Base-by-base conservation (phyloP, 2,329 filamentous ascomycete species). In the Magnaporthiopsis poae region DNA sequence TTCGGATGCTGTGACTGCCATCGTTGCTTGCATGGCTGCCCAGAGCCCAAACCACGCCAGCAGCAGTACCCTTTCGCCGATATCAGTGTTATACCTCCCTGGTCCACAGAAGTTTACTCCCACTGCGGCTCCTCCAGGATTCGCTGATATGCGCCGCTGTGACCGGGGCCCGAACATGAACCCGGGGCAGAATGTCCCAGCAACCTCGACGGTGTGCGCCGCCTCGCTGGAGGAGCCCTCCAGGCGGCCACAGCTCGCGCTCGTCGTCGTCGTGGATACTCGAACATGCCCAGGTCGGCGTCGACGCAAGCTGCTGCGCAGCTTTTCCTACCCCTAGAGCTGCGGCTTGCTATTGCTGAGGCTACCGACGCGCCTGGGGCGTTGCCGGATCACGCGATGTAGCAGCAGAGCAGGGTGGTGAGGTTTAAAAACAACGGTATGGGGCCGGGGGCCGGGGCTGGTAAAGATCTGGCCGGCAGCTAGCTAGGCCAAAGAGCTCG, bases 361-460 rank as follows among this genome's bases (percentile, higher is more conserved):
- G n/a, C 31, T 39, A 33, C 61, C 27, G 33, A 33, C 25, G 61
- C 31, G 31, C 31, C 79, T 80, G 67, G 60, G 29, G 85, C 80
- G 27, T 7, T 80, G 76, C 2, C 78, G 79, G 70, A 85, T 83
- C 1, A 81, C 77, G n/a, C 33, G 61, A 11, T 25, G 73, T 39
- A 75, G 71, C 1, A 82, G 78, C 1, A 80, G 74, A 62, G 69
- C 60, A 2, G 27, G 27, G 64, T 25, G 2, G 64, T 12, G 68
- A 77, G 27, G 27, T 73, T 86, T 87, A 31, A 68, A 77, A 74
- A 52, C 83, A 80, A 2, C 80, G 79, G 67, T 86, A 86, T 3
- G 81, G 81, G 72, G 84, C 78, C 1, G 81, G 78, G 0, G 88
- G 81, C 79, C 0, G 88, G 88, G 27, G 1, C 27, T 2, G 27